phyloP scores from a whole-genome alignment of 1,284 basidiomycete species.

The Cutaneotrichosporon dermatis region DNA sequence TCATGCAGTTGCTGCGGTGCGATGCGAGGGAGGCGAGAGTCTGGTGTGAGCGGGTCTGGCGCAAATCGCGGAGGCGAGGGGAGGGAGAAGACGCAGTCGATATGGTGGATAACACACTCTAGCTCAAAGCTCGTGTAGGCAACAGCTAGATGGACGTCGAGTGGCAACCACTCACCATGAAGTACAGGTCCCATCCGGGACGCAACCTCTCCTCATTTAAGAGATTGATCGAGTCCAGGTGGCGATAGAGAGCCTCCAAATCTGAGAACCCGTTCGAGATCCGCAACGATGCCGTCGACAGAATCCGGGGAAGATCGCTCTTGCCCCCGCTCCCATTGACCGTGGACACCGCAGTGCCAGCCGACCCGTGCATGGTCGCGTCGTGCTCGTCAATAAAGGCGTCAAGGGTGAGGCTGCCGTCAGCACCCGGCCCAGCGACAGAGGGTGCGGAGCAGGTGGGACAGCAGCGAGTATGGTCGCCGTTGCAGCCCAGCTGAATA shows the following conservation, averaged over 20 bases:
- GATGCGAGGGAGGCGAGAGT: constrained; percentile 82
- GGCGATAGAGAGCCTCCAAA: constrained; percentile 56
- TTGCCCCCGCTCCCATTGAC: constrained; percentile 13
- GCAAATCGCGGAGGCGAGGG: background rate
- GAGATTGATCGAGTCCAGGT: constrained; percentile 67
- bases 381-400: constrained; percentile 65
- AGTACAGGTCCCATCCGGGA: constrained; percentile 90
- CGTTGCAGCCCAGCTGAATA: background rate
- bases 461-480: background rate
- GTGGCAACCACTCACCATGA: constrained; percentile 64
- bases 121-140: too few relatives aligned
- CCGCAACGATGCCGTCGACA: constrained; percentile 54
- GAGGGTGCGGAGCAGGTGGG: background rate
- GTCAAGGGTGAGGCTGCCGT: constrained; percentile 56
- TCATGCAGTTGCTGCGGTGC: constrained; percentile 92
- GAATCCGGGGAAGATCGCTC: constrained; percentile 43
- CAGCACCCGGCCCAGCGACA: background rate
- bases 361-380: constrained; percentile 47
- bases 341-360: background rate
- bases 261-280: constrained; percentile 67
- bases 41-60: constrained; percentile 44
- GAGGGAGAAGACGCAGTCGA: background rate
- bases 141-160: background rate
- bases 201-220: constrained; percentile 67
- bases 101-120: too few relatives aligned